Evolutionary conservation across 495 filamentous ascomycete species (phyloP), one percentile per base, ranked within the genome.

Genomic region (Penicillium soppii): DNA sequence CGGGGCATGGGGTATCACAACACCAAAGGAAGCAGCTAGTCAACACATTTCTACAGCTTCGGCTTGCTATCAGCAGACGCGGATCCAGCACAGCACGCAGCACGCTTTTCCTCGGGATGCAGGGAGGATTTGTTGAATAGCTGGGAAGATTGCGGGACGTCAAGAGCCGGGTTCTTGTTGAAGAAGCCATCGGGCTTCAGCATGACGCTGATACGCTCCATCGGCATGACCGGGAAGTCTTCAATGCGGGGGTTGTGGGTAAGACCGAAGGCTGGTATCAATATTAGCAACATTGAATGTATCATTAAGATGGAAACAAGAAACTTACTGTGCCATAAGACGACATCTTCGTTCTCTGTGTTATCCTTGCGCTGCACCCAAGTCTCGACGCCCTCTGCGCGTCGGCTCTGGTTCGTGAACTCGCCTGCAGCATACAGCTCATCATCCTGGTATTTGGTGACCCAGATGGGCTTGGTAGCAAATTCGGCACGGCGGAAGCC

Each of bases 371-470:
- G 57, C 5, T 72, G 75, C 45, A 69, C 67, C 72, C 70, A 73
- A 23, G 63, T 59, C 38, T 71, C 66, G 1, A 75, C 66, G 0
- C 69, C 69, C 10, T 74, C 61, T 0, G 84, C 87, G 7, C 79
- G 77, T 43, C 84, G 75, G 36, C 80, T 85, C 71, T 96, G 92
- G 63, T 95, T 96, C 2, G 91, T 95, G 67, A 91, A 96, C 59
- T 86, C 81, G 1, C 92, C 92, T 0, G 82, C 90, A 0, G 92
- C 84, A 61, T 81, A 96, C 7, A 96, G 71, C 73, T 97, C 92
- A 13, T 77, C 82, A 43, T 95, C 91, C 20, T 71, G 76, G 65
- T 96, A 88, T 26, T 79, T 79, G 1, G 89, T 91, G 1, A 95
- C 85, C 75, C 92, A 97, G 50, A 97, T 76, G 37, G 88, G 85